A percentile compares a stretch with the other conserved stretches of the same genome.
These are phyloP conservation scores for Pontederia paniculata DNA, from an alignment of 176 grass and related monocot species.

Conservation along the genomic window DNA sequence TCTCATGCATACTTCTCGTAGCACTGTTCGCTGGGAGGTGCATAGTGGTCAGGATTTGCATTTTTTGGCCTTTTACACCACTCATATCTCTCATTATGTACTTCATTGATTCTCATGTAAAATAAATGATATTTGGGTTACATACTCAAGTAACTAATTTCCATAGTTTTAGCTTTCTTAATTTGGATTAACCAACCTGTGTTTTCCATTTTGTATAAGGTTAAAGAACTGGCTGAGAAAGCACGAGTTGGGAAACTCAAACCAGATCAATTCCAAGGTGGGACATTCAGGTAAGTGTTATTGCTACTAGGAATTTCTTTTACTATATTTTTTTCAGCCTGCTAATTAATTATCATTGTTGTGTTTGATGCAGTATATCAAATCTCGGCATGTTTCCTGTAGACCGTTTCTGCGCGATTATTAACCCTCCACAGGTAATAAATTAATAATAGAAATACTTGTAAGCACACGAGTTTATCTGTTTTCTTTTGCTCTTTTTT, in stretches of 20 bases:
- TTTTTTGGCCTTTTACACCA: too few relatives aligned
- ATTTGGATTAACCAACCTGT: too few relatives aligned
- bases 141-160: neutral
- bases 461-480: neutral
- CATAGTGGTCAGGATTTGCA: too few relatives aligned
- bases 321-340: constrained; percentile 15
- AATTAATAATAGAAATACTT: too few relatives aligned
- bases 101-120: too few relatives aligned
- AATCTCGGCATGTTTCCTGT: constrained; percentile 98
- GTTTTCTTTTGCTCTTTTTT: neutral
- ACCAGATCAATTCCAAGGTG: constrained; percentile 75
- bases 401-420: constrained; percentile 96
- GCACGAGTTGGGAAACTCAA: constrained; percentile 85
- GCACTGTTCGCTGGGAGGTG: too few relatives aligned
- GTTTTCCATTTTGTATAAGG: constrained; percentile 20
- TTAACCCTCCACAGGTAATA: constrained; percentile 88
- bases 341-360: constrained; percentile 6
- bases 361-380: constrained; percentile 55
- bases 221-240: constrained; percentile 86
- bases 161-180: neutral
- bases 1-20: too few relatives aligned
- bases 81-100: too few relatives aligned
- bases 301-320: neutral
- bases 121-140: too few relatives aligned
- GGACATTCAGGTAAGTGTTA: constrained; percentile 67